Percentiles rank a stretch among this genome's conserved stretches.
Evolutionary conservation across 1,284 basidiomycete genomes (phyloP).

Genomic region (Cryptococcus maquisensis): DNA sequence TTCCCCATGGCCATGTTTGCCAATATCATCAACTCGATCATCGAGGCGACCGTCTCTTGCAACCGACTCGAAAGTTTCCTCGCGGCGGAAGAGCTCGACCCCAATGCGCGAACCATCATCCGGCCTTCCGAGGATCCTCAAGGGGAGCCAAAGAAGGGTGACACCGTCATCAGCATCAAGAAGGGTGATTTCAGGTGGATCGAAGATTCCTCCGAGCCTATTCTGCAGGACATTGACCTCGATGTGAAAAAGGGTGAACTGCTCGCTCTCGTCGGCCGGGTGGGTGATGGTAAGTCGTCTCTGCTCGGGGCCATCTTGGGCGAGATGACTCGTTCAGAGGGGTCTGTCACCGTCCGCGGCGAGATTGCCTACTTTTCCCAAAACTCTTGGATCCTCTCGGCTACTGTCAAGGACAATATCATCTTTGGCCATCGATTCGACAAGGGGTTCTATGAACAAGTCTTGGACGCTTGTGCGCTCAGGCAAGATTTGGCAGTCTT

Average conservation of each 20-base stretch:
- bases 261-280: conserved; percentile 78
- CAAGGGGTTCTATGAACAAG: conserved; percentile 51
- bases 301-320: conserved; percentile 56
- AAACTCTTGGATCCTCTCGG: conserved; percentile 82
- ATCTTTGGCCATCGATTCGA: conserved; percentile 85
- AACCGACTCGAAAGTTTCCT: conserved; percentile 75
- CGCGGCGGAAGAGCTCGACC: conserved; percentile 71
- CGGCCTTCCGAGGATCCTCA: conserved; percentile 48
- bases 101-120: conserved; percentile 60
- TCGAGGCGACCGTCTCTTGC: conserved; percentile 72
- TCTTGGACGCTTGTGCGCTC: conserved; percentile 70
- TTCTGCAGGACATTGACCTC: conserved; percentile 72
- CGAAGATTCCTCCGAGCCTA: conserved; percentile 55
- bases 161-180: conserved; percentile 67
- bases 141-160: conserved; percentile 55
- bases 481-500: conserved; percentile 73
- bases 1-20: conserved; percentile 72
- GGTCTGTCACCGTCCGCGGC: conserved; percentile 66
- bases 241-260: conserved; percentile 79
- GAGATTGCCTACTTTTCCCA: conserved; percentile 84
- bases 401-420: conserved; percentile 81
- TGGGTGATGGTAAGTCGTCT: conserved; percentile 83
- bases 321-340: conserved; percentile 77
- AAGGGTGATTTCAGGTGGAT: conserved; percentile 77
- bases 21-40: conserved; percentile 49